Evolutionary conservation across 2,329 filamentous ascomycete species (phyloP).

Genomic region (Catunica adiposa): DNA sequence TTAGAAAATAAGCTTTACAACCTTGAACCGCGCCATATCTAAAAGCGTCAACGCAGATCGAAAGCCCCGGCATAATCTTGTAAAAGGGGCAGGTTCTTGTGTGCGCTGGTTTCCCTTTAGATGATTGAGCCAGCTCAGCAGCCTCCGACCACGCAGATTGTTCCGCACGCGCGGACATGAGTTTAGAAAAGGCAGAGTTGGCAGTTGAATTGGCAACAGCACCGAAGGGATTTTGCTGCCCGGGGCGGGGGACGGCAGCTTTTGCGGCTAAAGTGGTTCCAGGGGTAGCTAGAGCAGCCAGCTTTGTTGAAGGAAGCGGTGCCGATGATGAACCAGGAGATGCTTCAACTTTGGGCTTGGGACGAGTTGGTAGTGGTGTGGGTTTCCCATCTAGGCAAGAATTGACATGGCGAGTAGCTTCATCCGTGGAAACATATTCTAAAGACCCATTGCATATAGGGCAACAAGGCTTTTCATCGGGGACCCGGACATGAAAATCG

Average conservation of each 20-base stretch:
- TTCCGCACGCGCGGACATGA: slow-evolving; percentile 88
- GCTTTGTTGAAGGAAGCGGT: background rate
- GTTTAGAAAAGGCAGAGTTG: slow-evolving; percentile 69
- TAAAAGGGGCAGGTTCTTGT: slow-evolving; percentile 93
- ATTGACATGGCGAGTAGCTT: slow-evolving; percentile 77
- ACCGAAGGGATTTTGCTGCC: slow-evolving; percentile 63
- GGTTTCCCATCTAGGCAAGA: slow-evolving; percentile 75
- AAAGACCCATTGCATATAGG: slow-evolving; percentile 11
- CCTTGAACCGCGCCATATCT: slow-evolving; percentile 86
- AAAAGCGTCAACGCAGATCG: slow-evolving; percentile 89
- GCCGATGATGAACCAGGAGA: background rate
- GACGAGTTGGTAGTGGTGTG: slow-evolving; percentile 32
- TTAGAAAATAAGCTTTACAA: slow-evolving; percentile 88
- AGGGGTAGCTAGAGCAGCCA: slow-evolving; percentile 18
- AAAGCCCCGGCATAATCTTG: slow-evolving; percentile 89
- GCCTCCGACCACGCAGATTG: slow-evolving; percentile 79
- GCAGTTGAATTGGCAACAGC: slow-evolving; percentile 20
- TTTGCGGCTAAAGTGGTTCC: slow-evolving; percentile 45
- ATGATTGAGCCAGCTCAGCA: slow-evolving; percentile 59
- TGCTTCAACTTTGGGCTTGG: slow-evolving; percentile 7
- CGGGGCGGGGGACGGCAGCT: slow-evolving; percentile 56
- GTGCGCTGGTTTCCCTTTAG: slow-evolving; percentile 72
- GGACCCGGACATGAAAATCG: slow-evolving; percentile 21
- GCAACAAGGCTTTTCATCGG: slow-evolving; percentile 18
- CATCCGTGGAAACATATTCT: slow-evolving; percentile 28